Conservation (phyloP, 805 yeast species). For the Yamadazyma paraphyllophila region DNA sequence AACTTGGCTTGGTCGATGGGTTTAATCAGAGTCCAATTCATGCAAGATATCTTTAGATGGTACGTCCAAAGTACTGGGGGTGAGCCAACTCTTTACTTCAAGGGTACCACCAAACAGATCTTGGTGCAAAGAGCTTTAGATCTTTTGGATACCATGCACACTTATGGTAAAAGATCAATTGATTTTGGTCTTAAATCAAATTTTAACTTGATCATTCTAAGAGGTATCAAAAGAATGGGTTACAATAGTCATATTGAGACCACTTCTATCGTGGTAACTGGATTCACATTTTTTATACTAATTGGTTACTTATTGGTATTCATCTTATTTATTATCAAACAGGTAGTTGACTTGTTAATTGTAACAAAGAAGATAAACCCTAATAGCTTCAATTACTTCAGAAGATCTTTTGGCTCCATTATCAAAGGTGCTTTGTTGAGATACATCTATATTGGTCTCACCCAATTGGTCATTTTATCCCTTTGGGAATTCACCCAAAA, state of each 20-base stretch:
- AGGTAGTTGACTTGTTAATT: conserved; percentile 46
- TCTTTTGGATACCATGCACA: conserved; percentile 24
- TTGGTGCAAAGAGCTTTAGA: conserved; percentile 68
- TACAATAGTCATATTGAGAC: conserved; percentile 74
- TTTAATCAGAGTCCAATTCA: conserved; percentile 68
- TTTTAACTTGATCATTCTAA: conserved; percentile 58
- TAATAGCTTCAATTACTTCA: conserved; percentile 46
- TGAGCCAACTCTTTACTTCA: conserved; percentile 64
- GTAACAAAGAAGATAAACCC: conserved; percentile 51
- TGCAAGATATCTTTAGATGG: conserved; percentile 87
- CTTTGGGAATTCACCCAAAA: conserved; percentile 81
- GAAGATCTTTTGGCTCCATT: conserved; percentile 55
- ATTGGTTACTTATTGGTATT: conserved; percentile 72
- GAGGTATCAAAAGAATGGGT: conserved; percentile 88
- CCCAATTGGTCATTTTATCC: conserved; percentile 74
- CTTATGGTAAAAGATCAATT: conserved; percentile 22
- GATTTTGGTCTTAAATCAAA: conserved; percentile 50
- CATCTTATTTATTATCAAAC: conserved; percentile 54
- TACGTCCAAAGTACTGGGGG: conserved; percentile 90
- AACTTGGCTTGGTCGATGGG: conserved; percentile 97
- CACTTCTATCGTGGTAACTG: conserved; percentile 80
- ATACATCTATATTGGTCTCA: conserved; percentile 80
- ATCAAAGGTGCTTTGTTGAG: conserved; percentile 79
- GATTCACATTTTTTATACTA: conserved; percentile 79
- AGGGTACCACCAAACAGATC: conserved; percentile 60